Conservation (phyloP, 345 rosid species). For the Carallia brachiata region DNA sequence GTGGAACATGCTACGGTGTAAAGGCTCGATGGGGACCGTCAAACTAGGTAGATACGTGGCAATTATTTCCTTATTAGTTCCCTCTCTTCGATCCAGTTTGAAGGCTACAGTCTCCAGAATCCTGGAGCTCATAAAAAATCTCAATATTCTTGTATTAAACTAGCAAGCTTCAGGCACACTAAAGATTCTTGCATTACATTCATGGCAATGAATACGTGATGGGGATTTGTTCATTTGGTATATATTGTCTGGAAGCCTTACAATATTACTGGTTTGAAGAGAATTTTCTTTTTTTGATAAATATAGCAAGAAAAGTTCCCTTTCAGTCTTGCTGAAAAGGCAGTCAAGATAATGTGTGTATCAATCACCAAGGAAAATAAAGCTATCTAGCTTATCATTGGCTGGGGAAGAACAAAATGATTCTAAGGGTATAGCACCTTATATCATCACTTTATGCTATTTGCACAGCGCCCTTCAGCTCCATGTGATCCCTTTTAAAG, state of each 20-base stretch:
- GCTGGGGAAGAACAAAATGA: constrained; percentile 47
- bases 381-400: constrained; percentile 36
- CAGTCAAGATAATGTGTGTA: constrained; percentile 35
- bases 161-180: constrained; percentile 35
- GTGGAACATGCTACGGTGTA: constrained; percentile 27
- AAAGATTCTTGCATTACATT: neutral
- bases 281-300: constrained; percentile 15
- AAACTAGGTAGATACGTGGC: constrained; percentile 1
- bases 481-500: neutral
- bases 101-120: constrained; percentile 7
- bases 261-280: constrained; percentile 9
- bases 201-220: constrained; percentile 15
- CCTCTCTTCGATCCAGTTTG: constrained; percentile 17
- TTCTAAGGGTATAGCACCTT: constrained; percentile 35
- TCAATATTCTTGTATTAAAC: constrained; percentile 27
- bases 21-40: constrained; percentile 32
- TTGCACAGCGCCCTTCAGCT: neutral
- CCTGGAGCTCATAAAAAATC: constrained; percentile 14
- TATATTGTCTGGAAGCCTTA: neutral
- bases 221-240: constrained; percentile 3
- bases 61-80: constrained; percentile 19
- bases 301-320: constrained; percentile 20
- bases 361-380: constrained; percentile 35
- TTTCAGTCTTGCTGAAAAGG: constrained; percentile 24
- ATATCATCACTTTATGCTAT: constrained; percentile 37